Base-by-base conservation (phyloP, 192 early-diverging fungal species). In the Backusella liffmaniae region DNA sequence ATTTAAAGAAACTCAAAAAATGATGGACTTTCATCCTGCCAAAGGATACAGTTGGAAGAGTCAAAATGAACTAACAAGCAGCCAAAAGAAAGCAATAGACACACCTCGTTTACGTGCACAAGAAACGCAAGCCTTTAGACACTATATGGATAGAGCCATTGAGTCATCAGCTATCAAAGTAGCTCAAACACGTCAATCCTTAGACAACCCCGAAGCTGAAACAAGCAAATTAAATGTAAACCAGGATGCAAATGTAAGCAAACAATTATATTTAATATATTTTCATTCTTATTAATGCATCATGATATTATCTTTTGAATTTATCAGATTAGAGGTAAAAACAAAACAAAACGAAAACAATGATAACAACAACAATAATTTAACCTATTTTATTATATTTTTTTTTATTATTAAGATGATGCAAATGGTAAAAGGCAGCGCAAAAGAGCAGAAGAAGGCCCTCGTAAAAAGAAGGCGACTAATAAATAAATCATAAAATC, bases 21-120 rank as follows among this genome's bases (percentile, higher is more conserved):
- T 84, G 76, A 84, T 86, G 46, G 86, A 88, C 26, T 90, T 89
- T 62, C 83, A 89, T 68, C 89, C 88, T 0, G 84, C 88, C 37
- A 87, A 84, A 21, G 89, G 89, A 37, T 90, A 90, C 67, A 82
- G 79, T 10, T 90, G 89, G 88, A 86, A 87, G 51, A 74, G 77
- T 0, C 34, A 37, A 37, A 62, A 37, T 10, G 74, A 72, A 35
- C 46, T 49, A 6, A 21, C 37, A 42, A 66, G 13, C 62, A 34
- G 41, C 4, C 56, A 74, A 15, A 46, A 42, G 21, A 21, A 74
- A 30, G 37, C 30, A 21, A 21, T 29, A 67, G 66, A 70, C 13
- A 66, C 72, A 23, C 49, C 53, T 18, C 21, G 67, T 3, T 37
- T 79, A 13, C 42, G 77, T 13, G 80, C 76, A 59, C 80, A 81